A percentile compares a stretch with the other conserved stretches of the same genome.
Evolutionary conservation across 441 rosid genomes (phyloP).

Genomic region (Populus trichocarpa): DNA sequence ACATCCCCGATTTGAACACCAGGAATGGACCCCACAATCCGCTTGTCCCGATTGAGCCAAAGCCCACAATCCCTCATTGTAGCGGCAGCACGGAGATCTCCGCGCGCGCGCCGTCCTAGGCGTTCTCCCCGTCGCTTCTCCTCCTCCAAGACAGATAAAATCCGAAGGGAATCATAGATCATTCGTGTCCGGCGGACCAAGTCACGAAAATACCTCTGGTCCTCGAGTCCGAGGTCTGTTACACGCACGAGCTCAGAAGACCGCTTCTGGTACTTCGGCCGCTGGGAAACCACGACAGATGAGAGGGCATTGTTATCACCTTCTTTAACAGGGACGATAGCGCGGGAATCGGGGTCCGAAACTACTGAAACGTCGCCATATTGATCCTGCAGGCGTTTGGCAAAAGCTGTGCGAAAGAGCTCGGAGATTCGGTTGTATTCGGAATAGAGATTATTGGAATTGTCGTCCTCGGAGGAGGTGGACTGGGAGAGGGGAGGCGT

Average conservation of each 20-base stretch:
- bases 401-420: constrained; percentile 67
- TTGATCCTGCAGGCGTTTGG: constrained; percentile 34
- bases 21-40: constrained; percentile 73
- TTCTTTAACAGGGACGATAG: constrained; percentile 48
- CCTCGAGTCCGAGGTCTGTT: constrained; percentile 54
- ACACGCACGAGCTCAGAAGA: constrained; percentile 85
- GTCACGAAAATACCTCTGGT: constrained; percentile 60
- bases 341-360: constrained; percentile 52
- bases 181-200: constrained; percentile 58
- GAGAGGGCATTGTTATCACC: background rate
- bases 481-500: constrained; percentile 20
- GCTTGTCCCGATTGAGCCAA: constrained; percentile 68
- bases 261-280: constrained; percentile 32
- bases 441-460: constrained; percentile 32
- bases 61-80: constrained; percentile 54
- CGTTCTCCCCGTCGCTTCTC: constrained; percentile 25
- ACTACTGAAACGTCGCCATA: constrained; percentile 33
- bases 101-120: constrained; percentile 41
- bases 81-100: constrained; percentile 62
- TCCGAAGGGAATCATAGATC: constrained; percentile 61
- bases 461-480: constrained; percentile 28
- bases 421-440: constrained; percentile 58
- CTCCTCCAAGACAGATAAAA: constrained; percentile 48
- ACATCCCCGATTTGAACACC: constrained; percentile 71
- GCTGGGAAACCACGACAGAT: constrained; percentile 23